phyloP scores from a whole-genome alignment of 257 asterid genomes.

The Fraxinus excelsior region DNA sequence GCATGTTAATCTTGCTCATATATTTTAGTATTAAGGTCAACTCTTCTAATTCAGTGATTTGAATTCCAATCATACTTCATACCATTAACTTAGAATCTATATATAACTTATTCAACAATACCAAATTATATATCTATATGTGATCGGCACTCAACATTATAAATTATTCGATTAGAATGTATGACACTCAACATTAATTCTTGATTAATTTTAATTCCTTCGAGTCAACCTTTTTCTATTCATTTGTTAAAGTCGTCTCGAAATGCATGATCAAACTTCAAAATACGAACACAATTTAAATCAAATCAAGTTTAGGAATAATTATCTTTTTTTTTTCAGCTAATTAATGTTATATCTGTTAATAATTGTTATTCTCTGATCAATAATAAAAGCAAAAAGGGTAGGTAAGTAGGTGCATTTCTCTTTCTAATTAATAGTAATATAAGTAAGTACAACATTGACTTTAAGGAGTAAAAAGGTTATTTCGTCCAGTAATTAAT shows the following conservation, averaged over 20 bases:
- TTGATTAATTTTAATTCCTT: constrained; percentile 14
- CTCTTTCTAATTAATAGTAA: constrained; percentile 1
- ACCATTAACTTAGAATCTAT: constrained; percentile 35
- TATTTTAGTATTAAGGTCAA: constrained; percentile 31
- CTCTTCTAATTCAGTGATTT: constrained; percentile 28
- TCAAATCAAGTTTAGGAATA: constrained; percentile 28
- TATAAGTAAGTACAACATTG: constrained; percentile 23
- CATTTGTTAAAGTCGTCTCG: background rate
- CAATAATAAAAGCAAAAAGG: constrained; percentile 18
- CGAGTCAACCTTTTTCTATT: constrained; percentile 29
- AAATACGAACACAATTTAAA: constrained; percentile 35
- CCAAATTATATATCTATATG: constrained; percentile 27
- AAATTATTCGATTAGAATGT: constrained; percentile 27
- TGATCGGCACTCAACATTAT: too few relatives aligned
- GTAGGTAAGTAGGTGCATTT: background rate
- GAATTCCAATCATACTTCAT: constrained; percentile 32
- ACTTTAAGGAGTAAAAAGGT: constrained; percentile 26
- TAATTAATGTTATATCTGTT: background rate
- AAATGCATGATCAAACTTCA: constrained; percentile 14
- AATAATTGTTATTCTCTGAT: background rate
- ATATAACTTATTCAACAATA: constrained; percentile 6
- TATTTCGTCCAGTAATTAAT: background rate
- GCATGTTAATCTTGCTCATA: constrained; percentile 1
- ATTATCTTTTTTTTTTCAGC: background rate
- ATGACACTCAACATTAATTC: constrained; percentile 37